phyloP scores from a whole-genome alignment of 805 yeast genomes.

The Zygoascus tannicola region DNA sequence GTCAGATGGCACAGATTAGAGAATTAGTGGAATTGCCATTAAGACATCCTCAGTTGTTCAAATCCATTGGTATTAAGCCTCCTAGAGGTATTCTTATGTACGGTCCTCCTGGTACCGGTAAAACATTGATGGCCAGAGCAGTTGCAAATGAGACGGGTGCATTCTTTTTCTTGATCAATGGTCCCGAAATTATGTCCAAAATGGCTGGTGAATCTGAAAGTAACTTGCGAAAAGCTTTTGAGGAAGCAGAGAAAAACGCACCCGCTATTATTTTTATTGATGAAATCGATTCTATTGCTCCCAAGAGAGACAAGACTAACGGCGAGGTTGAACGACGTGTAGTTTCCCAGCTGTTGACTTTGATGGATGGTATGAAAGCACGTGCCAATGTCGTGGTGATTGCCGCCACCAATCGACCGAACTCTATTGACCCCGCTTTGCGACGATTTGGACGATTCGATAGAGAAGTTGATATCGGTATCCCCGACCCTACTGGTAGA shows the following conservation, averaged over 20 bases:
- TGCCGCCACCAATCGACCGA: conserved; percentile 92
- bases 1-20: conserved; percentile 99
- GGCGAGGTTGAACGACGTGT: conserved; percentile 99
- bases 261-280: conserved; percentile 97
- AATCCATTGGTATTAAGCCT: conserved; percentile 96
- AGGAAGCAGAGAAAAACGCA: conserved; percentile 98
- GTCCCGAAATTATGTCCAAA: conserved; percentile 99
- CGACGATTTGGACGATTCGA: conserved; percentile 83
- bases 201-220: conserved; percentile 99
- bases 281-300: conserved; percentile 97
- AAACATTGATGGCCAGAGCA: conserved; percentile 98
- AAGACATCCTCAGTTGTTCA: conserved; percentile 96
- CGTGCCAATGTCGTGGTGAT: conserved; percentile 95
- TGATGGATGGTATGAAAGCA: conserved; percentile 99
- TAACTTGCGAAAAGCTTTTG: conserved; percentile 93
- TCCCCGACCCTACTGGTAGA: conserved; percentile 98
- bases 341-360: conserved; percentile 91
- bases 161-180: conserved; percentile 93
- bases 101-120: conserved; percentile 99
- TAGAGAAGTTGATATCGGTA: conserved; percentile 80
- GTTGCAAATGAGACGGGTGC: conserved; percentile 99
- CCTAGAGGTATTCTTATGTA: conserved; percentile 90
- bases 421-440: conserved; percentile 76
- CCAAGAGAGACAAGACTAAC: conserved; percentile 98
- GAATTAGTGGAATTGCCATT: conserved; percentile 96